Percentiles rank a stretch among this genome's conserved stretches.
These are phyloP conservation scores for Phyllosticta citrichinensis DNA, from an alignment of 2,329 filamentous ascomycete genomes.

Conservation along the genomic window DNA sequence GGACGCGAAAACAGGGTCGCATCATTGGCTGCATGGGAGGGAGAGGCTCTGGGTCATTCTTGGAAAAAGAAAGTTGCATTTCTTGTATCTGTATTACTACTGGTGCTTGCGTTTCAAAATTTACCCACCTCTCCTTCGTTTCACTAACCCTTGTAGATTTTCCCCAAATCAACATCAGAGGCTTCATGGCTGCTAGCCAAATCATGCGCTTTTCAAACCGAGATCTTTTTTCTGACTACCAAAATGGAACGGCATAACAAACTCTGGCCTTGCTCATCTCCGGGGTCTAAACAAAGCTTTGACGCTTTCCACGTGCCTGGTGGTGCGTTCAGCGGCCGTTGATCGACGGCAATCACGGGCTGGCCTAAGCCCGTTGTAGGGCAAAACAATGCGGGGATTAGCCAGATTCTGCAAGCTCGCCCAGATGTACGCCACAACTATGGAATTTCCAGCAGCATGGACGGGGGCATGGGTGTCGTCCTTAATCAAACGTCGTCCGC, in stretches of 20 bases:
- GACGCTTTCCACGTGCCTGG: not conserved
- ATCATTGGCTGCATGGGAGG: not conserved
- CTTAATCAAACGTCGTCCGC: not conserved
- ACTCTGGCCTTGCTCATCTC: not conserved
- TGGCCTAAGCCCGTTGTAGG: not conserved
- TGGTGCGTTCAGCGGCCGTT: not conserved
- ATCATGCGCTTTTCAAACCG: not conserved
- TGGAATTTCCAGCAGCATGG: not conserved
- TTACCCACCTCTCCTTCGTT: not conserved
- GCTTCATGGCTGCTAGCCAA: not conserved
- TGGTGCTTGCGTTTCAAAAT: not conserved
- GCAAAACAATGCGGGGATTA: not conserved
- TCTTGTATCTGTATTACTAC: not conserved
- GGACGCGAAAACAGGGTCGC: not conserved
- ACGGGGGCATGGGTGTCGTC: not conserved
- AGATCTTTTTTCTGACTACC: not conserved
- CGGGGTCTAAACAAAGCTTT: not conserved
- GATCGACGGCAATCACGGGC: not conserved
- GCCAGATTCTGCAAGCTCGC: not conserved
- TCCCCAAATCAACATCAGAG: not conserved
- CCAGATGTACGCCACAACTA: not conserved
- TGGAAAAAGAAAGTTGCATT: not conserved
- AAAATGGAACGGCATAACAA: not conserved
- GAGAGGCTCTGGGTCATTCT: not conserved
- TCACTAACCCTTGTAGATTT: not conserved